Conservation (phyloP, 2,329 filamentous ascomycete genomes). For the Camptophora hylomeconis region DNA sequence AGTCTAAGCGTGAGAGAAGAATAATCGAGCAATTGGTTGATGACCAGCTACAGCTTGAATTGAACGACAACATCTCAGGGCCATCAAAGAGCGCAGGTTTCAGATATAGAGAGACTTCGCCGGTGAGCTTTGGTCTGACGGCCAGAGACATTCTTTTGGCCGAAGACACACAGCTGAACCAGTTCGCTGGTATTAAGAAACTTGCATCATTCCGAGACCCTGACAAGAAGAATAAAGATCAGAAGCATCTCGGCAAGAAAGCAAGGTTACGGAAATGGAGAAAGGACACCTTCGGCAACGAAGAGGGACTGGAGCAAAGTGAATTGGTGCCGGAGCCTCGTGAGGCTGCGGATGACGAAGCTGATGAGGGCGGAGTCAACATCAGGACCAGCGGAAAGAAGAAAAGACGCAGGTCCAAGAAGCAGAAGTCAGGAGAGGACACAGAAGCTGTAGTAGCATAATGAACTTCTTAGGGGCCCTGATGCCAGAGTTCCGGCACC, state of each 20-base stretch:
- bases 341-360: constrained; percentile 11
- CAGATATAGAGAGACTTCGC: constrained; percentile 89
- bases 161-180: constrained; percentile 72
- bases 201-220: constrained; percentile 76
- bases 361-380: constrained; percentile 22
- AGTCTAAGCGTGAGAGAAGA: constrained; percentile 65
- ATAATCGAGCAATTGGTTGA: constrained; percentile 81
- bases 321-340: constrained; percentile 6
- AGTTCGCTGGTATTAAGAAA: constrained; percentile 90
- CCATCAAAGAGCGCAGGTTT: constrained; percentile 49
- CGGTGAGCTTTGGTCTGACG: constrained; percentile 78
- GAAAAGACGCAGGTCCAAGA: constrained; percentile 34
- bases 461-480: too few species aligned
- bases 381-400: constrained; percentile 29
- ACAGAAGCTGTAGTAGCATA: too few species aligned
- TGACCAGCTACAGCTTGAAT: constrained; percentile 62
- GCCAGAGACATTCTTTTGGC: constrained; percentile 84
- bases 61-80: constrained; percentile 52
- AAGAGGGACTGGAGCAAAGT: constrained; percentile 31
- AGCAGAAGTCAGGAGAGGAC: too few species aligned
- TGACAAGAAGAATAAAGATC: constrained; percentile 80
- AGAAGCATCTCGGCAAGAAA: constrained; percentile 85
- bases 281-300: constrained; percentile 51
- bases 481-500: too few species aligned
- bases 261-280: constrained; percentile 79